phyloP scores from a whole-genome alignment of 2,329 filamentous ascomycete species.

The Xylariales sp. region DNA sequence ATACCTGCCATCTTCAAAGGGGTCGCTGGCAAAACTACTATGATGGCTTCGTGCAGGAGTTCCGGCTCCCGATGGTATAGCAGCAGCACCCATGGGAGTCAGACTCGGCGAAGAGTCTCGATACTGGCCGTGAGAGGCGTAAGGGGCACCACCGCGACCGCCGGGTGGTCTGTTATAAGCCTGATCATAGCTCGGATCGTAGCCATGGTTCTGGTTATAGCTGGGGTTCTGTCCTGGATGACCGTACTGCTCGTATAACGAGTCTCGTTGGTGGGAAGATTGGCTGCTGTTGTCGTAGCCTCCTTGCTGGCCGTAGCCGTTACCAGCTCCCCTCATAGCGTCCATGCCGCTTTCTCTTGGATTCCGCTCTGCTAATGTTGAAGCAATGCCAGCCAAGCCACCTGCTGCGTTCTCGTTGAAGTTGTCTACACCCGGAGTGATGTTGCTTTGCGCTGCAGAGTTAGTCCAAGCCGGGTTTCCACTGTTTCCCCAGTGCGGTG shows the following conservation, averaged over 20 bases:
- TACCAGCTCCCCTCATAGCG: constrained; percentile 44
- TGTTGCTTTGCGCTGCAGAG: constrained; percentile 31
- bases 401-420: constrained; percentile 58
- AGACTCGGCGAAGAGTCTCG: constrained; percentile 37
- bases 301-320: constrained; percentile 18
- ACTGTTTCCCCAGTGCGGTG: constrained; percentile 17
- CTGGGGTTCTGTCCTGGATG: constrained; percentile 6
- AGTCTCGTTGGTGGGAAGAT: constrained; percentile 6
- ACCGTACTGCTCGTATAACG: constrained; percentile 11
- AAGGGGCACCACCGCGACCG: constrained; percentile 9
- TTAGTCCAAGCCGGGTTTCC: constrained; percentile 17
- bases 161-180: constrained; percentile 11
- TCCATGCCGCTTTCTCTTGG: constrained; percentile 62
- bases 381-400: constrained; percentile 64
- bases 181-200: constrained; percentile 11
- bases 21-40: constrained; percentile 56
- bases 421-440: constrained; percentile 64
- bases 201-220: constrained; percentile 9
- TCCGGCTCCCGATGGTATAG: constrained; percentile 25
- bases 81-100: constrained; percentile 30
- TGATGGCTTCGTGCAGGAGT: constrained; percentile 48
- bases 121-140: constrained; percentile 14
- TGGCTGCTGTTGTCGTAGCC: constrained; percentile 1
- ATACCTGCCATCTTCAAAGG: constrained; percentile 54
- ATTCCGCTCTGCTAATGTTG: constrained; percentile 61